phyloP scores from a whole-genome alignment of 1,139 yeast genomes.

The Kodamaea derodonti region DNA sequence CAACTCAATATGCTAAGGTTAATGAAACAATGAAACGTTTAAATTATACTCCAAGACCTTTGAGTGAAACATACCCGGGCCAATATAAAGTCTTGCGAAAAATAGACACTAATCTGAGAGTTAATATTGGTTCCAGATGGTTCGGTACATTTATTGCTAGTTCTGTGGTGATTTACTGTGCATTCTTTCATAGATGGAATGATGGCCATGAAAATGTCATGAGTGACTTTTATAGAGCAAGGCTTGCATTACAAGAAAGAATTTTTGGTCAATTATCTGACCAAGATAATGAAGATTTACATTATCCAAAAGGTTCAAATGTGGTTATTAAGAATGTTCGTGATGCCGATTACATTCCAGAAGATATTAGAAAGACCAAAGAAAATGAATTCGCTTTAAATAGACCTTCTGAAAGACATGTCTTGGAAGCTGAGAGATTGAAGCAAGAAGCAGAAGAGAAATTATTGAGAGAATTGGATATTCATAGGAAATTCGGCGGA shows the following conservation, averaged over 20 bases:
- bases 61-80: slow-evolving; percentile 71
- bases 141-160: slow-evolving; percentile 47
- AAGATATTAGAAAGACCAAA: slow-evolving; percentile 33
- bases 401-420: slow-evolving; percentile 69
- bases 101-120: slow-evolving; percentile 51
- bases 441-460: slow-evolving; percentile 70
- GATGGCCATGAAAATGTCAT: slow-evolving; percentile 78
- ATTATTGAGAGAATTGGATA: slow-evolving; percentile 52
- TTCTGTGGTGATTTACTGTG: slow-evolving; percentile 50
- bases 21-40: slow-evolving; percentile 69
- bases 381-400: slow-evolving; percentile 54
- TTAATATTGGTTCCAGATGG: slow-evolving; percentile 54
- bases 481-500: slow-evolving; percentile 26
- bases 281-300: slow-evolving; percentile 62
- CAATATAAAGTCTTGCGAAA: slow-evolving; percentile 70
- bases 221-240: slow-evolving; percentile 60
- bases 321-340: slow-evolving; percentile 36
- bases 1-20: slow-evolving; percentile 66
- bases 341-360: slow-evolving; percentile 42
- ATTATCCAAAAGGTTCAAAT: slow-evolving; percentile 38
- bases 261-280: slow-evolving; percentile 50
- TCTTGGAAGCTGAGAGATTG: slow-evolving; percentile 70
- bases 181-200: slow-evolving; percentile 80
- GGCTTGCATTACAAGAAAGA: slow-evolving; percentile 52
- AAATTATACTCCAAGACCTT: slow-evolving; percentile 78